Conservation (phyloP, 345 rosid genomes). For the Gossypium sturtianum region DNA sequence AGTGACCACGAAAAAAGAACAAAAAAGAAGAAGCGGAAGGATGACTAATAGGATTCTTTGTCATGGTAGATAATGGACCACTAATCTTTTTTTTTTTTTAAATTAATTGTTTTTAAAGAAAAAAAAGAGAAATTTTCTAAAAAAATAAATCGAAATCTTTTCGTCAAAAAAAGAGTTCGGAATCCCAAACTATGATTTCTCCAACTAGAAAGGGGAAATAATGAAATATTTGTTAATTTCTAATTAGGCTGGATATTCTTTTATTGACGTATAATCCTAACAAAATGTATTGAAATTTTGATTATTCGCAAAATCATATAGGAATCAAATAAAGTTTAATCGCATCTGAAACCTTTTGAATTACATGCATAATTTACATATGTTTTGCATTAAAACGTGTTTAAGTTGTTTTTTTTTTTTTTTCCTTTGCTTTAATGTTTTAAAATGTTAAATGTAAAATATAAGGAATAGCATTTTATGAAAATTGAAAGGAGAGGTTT, state of each 20-base stretch:
- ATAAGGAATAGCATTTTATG: background rate
- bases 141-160: background rate
- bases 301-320: background rate
- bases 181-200: background rate
- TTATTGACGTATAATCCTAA: background rate
- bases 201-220: background rate
- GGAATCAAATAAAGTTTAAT: background rate
- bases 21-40: too few species aligned
- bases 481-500: background rate
- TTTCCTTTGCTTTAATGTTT: background rate
- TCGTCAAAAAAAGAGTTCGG: background rate
- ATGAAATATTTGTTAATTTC: background rate
- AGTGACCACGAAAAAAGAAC: background rate
- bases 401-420: background rate
- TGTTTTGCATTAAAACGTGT: background rate
- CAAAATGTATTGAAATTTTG: background rate
- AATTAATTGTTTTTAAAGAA: too few species aligned
- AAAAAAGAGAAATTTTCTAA: too few species aligned
- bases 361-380: background rate
- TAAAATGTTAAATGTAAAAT: background rate
- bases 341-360: background rate
- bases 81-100: background rate
- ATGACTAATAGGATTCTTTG: background rate
- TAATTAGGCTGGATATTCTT: background rate
- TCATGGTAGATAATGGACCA: background rate